Percentiles rank a stretch among this genome's conserved stretches.
phyloP scores from a whole-genome alignment of 805 yeast species.

The Candida krabiensis region DNA sequence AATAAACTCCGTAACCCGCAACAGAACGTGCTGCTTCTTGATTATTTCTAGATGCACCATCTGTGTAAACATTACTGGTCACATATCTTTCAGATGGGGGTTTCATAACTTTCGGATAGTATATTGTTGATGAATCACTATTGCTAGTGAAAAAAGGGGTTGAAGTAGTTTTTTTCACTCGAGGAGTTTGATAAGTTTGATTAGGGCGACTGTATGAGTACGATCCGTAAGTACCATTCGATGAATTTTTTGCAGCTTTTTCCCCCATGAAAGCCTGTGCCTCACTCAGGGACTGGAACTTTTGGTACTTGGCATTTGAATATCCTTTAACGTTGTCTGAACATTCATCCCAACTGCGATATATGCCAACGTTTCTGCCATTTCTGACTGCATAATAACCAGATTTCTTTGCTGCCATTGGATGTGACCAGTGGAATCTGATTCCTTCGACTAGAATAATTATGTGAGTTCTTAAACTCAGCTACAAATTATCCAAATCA shows the following conservation, averaged over 20 bases:
- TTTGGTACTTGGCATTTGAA: slow-evolving; percentile 55
- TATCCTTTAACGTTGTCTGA: slow-evolving; percentile 54
- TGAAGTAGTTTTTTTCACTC: background rate
- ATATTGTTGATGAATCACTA: background rate
- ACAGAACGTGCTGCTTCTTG: slow-evolving; percentile 40
- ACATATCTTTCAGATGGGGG: background rate
- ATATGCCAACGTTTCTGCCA: slow-evolving; percentile 61
- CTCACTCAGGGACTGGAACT: slow-evolving; percentile 46
- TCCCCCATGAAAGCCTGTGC: slow-evolving; percentile 46
- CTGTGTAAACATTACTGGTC: slow-evolving; percentile 53
- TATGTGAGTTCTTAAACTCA: no score
- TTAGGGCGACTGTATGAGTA: background rate
- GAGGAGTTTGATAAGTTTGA: background rate
- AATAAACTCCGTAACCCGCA: slow-evolving; percentile 79
- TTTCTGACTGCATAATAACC: slow-evolving; percentile 53
- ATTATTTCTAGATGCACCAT: slow-evolving; percentile 72
- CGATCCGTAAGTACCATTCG: background rate
- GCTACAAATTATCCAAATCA: no score
- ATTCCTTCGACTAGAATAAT: no score
- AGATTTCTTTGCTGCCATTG: slow-evolving; percentile 15
- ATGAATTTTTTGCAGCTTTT: slow-evolving; percentile 1
- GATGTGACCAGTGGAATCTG: no score
- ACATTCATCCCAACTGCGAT: slow-evolving; percentile 57
- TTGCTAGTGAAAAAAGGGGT: background rate
- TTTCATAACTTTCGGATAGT: slow-evolving; percentile 1